Evolutionary conservation across 345 rosid species (phyloP).

Genomic region (Noccaea caerulescens): DNA sequence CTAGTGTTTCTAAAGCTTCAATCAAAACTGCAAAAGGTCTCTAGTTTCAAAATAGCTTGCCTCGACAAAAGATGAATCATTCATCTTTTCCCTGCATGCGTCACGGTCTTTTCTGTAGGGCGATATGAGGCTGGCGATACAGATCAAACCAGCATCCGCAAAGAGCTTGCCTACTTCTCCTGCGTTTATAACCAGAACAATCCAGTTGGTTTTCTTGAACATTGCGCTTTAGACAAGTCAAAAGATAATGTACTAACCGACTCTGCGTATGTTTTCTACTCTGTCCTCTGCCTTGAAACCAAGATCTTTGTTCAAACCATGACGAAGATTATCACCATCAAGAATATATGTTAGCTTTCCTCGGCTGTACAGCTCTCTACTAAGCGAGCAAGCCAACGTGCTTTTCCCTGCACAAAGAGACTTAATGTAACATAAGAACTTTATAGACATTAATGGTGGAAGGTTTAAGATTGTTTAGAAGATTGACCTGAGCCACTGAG

Average conservation of each 20-base stretch:
- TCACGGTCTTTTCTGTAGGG: conserved; percentile 87
- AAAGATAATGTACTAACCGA: conserved; percentile 59
- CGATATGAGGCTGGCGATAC: conserved; percentile 91
- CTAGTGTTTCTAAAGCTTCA: background rate
- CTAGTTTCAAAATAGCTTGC: conserved; percentile 45
- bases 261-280: conserved; percentile 87
- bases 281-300: conserved; percentile 88
- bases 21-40: conserved; percentile 5
- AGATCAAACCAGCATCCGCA: conserved; percentile 89
- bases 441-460: background rate
- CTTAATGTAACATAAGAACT: background rate
- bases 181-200: conserved; percentile 27
- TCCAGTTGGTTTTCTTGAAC: background rate
- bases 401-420: conserved; percentile 72
- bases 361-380: conserved; percentile 61
- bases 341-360: conserved; percentile 84
- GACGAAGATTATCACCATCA: conserved; percentile 92
- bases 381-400: conserved; percentile 83
- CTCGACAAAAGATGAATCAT: conserved; percentile 72
- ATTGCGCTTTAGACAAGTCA: background rate
- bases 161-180: conserved; percentile 96
- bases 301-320: conserved; percentile 85
- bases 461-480: background rate
- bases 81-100: conserved; percentile 82
- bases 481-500: conserved; percentile 92